Evolutionary conservation across 208 protist species (phyloP).

Genomic region (Naegleria lovaniensis): DNA sequence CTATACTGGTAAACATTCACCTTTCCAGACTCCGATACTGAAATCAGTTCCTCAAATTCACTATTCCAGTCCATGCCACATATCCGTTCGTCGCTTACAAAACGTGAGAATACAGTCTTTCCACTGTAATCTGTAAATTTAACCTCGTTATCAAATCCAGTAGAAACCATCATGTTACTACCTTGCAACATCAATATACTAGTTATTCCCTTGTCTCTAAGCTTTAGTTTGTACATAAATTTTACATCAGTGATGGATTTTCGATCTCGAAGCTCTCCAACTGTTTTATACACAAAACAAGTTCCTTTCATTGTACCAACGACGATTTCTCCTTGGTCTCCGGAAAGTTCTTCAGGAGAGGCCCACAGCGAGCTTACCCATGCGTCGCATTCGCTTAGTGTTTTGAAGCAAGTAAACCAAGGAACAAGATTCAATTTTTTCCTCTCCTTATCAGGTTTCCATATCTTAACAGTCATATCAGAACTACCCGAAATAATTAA

Average conservation of each 20-base stretch:
- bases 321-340: conserved; percentile 12
- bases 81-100: background rate
- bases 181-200: background rate
- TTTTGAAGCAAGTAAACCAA: background rate
- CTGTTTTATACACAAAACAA: background rate
- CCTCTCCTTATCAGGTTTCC: background rate
- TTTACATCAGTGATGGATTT: background rate
- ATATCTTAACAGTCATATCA: background rate
- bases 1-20: conserved; percentile 10
- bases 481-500: conserved; percentile 6
- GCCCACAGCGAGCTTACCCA: background rate
- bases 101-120: background rate
- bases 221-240: background rate
- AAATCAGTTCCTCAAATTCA: background rate
- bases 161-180: background rate
- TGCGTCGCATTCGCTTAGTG: background rate
- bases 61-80: background rate
- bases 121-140: conserved; percentile 1
- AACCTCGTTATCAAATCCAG: background rate
- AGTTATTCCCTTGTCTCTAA: background rate
- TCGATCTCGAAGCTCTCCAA: background rate
- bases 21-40: background rate
- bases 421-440: background rate
- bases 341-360: background rate
- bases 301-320: background rate